Conservation (phyloP, 805 yeast genomes). For the Candida berthetii region DNA sequence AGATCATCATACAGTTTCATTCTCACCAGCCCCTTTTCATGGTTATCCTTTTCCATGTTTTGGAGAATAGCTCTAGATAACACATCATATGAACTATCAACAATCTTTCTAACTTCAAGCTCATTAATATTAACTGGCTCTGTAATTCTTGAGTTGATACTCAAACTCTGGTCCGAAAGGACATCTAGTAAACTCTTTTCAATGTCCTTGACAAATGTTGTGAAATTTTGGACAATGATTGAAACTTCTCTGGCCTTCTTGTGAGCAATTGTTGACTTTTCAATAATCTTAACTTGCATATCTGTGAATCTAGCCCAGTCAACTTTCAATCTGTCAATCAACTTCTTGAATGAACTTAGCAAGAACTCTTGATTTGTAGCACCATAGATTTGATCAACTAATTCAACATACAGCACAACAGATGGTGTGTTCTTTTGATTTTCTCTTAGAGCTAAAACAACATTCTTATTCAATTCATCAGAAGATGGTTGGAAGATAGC, state of each 20-base stretch:
- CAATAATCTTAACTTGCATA: conserved; percentile 42
- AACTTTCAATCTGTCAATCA: conserved; percentile 42
- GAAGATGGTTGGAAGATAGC: conserved; percentile 35
- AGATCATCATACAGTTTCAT: conserved; percentile 11
- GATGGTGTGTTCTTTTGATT: conserved; percentile 36
- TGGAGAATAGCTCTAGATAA: conserved; percentile 23
- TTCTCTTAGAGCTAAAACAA: conserved; percentile 28
- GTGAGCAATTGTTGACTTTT: conserved; percentile 27
- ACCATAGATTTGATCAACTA: conserved; percentile 27
- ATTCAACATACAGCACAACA: conserved; percentile 35
- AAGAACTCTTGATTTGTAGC: conserved; percentile 62
- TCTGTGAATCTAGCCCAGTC: conserved; percentile 58
- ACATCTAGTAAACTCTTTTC: conserved; percentile 15
- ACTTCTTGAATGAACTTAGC: conserved; percentile 40
- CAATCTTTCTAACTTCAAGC: conserved; percentile 16
- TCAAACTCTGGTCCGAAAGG: not conserved
- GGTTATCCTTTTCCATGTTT: conserved; percentile 21
- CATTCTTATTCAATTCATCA: conserved; percentile 21
- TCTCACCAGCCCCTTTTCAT: conserved; percentile 8
- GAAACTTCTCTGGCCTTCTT: conserved; percentile 35
- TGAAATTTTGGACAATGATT: conserved; percentile 39
- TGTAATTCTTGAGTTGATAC: not conserved
- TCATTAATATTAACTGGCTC: not conserved
- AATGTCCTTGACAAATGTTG: conserved; percentile 36
- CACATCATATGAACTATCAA: conserved; percentile 23